Conservation (phyloP, 495 filamentous ascomycete species). For the Penicillium coprophilum region DNA sequence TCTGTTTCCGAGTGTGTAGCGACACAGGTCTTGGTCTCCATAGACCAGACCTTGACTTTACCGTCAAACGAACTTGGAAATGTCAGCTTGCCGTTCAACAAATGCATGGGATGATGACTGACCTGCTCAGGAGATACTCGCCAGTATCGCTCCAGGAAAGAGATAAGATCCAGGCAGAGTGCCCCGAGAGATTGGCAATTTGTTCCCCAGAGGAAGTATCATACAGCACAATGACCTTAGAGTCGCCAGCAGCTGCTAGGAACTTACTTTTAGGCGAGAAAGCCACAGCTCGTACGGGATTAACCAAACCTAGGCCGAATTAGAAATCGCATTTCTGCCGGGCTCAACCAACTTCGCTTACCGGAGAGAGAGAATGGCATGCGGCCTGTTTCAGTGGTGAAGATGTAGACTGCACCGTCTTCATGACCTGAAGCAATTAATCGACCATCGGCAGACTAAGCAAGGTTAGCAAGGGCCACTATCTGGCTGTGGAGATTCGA, state of each 20-base stretch:
- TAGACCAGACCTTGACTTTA: constrained; percentile 92
- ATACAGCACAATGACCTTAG: constrained; percentile 84
- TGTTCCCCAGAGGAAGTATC: constrained; percentile 91
- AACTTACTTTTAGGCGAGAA: constrained; percentile 84
- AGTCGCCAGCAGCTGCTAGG: constrained; percentile 90
- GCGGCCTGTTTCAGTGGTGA: constrained; percentile 84
- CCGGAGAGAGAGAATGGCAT: constrained; percentile 83
- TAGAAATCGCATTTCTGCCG: neutral
- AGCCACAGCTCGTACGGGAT: constrained; percentile 75
- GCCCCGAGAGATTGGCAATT: constrained; percentile 76
- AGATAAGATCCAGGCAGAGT: constrained; percentile 81
- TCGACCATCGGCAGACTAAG: constrained; percentile 69
- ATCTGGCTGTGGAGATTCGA: neutral
- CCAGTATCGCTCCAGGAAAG: constrained; percentile 93
- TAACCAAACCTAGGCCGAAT: constrained; percentile 65
- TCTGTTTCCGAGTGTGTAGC: constrained; percentile 92
- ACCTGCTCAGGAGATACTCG: constrained; percentile 87
- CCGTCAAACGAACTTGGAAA: constrained; percentile 72
- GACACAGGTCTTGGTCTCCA: constrained; percentile 77
- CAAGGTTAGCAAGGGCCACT: constrained; percentile 15
- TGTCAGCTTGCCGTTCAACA: constrained; percentile 15
- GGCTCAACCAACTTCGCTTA: constrained; percentile 35
- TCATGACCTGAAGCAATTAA: constrained; percentile 91
- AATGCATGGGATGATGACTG: constrained; percentile 22
- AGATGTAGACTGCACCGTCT: constrained; percentile 91